phyloP scores from a whole-genome alignment of 208 protist genomes.

The Spironucleus salmonicida region DNA sequence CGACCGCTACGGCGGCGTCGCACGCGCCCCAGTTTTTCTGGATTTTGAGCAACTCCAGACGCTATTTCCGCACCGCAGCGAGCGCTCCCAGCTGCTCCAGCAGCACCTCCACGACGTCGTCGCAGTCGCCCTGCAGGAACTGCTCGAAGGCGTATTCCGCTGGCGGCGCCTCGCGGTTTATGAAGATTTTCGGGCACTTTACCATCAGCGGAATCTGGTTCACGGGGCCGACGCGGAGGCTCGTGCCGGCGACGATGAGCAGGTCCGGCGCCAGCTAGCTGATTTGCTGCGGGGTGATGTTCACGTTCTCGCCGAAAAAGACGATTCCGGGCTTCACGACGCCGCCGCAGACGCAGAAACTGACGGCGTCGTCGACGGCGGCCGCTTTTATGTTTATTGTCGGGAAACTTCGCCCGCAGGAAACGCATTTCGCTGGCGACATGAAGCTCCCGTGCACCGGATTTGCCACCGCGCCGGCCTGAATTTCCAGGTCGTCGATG shows the following conservation, averaged over 20 bases:
- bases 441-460: conserved; percentile 39
- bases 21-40: too few relatives aligned
- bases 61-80: too few relatives aligned
- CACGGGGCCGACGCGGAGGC: conserved; percentile 46
- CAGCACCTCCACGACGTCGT: too few relatives aligned
- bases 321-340: conserved; percentile 48
- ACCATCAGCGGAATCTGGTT: too few relatives aligned
- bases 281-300: conserved; percentile 26
- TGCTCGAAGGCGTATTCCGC: too few relatives aligned
- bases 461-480: conserved; percentile 31
- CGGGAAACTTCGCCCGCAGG: neutral
- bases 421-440: neutral
- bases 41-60: too few relatives aligned
- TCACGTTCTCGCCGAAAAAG: conserved; percentile 53
- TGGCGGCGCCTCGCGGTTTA: too few relatives aligned
- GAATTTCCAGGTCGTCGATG: conserved; percentile 45
- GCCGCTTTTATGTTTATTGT: neutral
- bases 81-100: too few relatives aligned
- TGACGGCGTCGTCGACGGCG: neutral
- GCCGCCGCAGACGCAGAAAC: conserved; percentile 21
- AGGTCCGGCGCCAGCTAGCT: conserved; percentile 46
- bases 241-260: conserved; percentile 52
- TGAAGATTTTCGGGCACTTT: too few relatives aligned
- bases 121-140: too few relatives aligned
- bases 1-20: too few relatives aligned